These are phyloP conservation scores for Phytophthora boehmeriae DNA, from an alignment of 352 stramenopile genomes.

Conservation along the genomic window DNA sequence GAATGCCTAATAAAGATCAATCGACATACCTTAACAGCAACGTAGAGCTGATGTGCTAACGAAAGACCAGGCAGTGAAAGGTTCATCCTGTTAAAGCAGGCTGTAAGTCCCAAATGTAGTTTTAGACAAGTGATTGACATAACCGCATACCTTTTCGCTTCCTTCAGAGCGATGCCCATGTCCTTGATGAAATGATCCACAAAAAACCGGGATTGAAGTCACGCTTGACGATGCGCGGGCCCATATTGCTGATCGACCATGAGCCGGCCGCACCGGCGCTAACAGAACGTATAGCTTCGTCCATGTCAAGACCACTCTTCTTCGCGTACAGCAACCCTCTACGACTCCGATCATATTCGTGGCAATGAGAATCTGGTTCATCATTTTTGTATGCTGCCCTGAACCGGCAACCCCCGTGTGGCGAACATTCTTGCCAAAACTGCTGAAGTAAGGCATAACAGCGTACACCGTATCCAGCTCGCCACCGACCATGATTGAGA, in stretches of 20 bases:
- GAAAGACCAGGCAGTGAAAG: conserved; percentile 84
- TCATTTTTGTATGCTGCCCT: conserved; percentile 92
- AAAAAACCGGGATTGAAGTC: conserved; percentile 92
- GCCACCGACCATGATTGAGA: conserved; percentile 92
- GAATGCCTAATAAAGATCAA: background rate
- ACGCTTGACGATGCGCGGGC: conserved; percentile 86
- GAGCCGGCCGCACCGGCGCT: conserved; percentile 86
- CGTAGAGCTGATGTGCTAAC: conserved; percentile 87
- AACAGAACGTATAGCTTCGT: conserved; percentile 87
- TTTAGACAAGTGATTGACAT: background rate
- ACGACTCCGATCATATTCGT: conserved; percentile 91
- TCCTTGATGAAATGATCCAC: conserved; percentile 94
- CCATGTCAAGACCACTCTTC: conserved; percentile 85
- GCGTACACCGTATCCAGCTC: conserved; percentile 83
- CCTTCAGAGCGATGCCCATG: conserved; percentile 90
- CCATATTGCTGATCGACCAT: conserved; percentile 92
- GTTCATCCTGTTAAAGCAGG: conserved; percentile 66
- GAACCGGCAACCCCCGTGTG: conserved; percentile 87
- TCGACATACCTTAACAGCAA: conserved; percentile 72
- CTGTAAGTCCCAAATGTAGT: conserved; percentile 1
- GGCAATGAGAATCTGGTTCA: conserved; percentile 91
- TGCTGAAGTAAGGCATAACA: conserved; percentile 85
- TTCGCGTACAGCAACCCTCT: conserved; percentile 90
- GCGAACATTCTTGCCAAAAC: conserved; percentile 90
- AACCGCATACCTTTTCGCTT: conserved; percentile 63